Evolutionary conservation across 306 rosid genomes (phyloP).

Genomic region (Quercus variabilis): DNA sequence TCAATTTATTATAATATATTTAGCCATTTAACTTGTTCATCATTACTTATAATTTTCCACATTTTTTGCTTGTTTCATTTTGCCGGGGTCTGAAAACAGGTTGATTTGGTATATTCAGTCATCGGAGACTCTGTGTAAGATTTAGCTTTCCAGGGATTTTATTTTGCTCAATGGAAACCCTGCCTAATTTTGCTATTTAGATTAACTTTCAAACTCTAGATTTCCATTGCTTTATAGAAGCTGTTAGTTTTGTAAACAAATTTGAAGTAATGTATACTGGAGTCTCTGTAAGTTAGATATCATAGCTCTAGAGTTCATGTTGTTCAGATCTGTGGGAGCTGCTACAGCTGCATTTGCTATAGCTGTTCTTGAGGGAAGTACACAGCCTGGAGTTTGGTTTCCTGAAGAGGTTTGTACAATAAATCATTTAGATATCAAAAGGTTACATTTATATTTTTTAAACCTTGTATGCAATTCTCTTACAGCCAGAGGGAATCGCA

Average conservation of each 20-base stretch:
- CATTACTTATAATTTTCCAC: background rate
- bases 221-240: background rate
- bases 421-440: background rate
- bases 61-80: background rate
- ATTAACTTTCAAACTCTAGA: background rate
- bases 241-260: background rate
- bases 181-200: background rate
- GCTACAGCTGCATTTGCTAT: constrained; percentile 82
- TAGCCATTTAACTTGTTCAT: background rate
- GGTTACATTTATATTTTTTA: constrained; percentile 9
- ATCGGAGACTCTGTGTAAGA: constrained; percentile 61
- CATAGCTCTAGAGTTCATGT: constrained; percentile 8
- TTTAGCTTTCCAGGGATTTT: background rate
- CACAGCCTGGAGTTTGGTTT: constrained; percentile 94
- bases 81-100: constrained; percentile 37
- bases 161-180: background rate
- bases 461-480: constrained; percentile 19
- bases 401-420: constrained; percentile 75
- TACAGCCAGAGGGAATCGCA: constrained; percentile 79
- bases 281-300: background rate
- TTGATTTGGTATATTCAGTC: constrained; percentile 87
- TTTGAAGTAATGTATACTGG: background rate
- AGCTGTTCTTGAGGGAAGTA: constrained; percentile 88
- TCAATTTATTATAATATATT: background rate
- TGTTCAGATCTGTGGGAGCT: constrained; percentile 70